Base-by-base conservation (phyloP, 2,329 filamentous ascomycete species). In the Sclerotiophoma versabilis region DNA sequence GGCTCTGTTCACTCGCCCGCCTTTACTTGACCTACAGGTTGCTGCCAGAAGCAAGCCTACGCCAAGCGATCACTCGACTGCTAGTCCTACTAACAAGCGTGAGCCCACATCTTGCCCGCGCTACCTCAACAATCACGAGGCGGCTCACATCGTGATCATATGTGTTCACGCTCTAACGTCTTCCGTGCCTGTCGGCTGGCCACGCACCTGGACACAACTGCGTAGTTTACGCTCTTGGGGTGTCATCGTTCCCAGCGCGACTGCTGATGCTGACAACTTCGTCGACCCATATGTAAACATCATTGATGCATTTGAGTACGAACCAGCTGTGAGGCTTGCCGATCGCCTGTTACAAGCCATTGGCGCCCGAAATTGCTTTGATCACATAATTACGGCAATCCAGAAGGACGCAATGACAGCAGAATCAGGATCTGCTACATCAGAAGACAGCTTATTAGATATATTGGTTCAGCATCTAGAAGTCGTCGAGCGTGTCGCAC, bases 281-380 rank as follows among this genome's bases (percentile, higher is more conserved):
- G 43, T 42, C 9, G 57, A 73, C 34, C 65, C 69, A 66, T 56
- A 78, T 46, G 47, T 74, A 19, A 59, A 63, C 9, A 73, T 75
- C 23, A 67, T 70, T 19, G 73, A 83, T 60, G 75, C 73, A 30
- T 68, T 83, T 12, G 81, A 83, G 55, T 79, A 83, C 64, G 81
- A 83, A 32, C 73, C 81, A 22, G 81, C 80, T 15, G 64, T 83
- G 37, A 78, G 81, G 19, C 71, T 85, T 26, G 71, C 80, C n/a
- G 76, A 76, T 42, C 77, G 80, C 10, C 65, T 85, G 27, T 75
- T 81, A 19, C 75, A 77, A 44, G 81, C 76, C 42, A 76, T 85
- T 42, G 78, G 77, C 6, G 78, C 78, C 17, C 77, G 81, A 9
- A 69, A 76, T 36, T 80, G 80, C 27, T 82, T 81, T 49, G 68